Evolutionary conservation across 805 yeast genomes (phyloP).

Genomic region (Teunomyces barrocoloradensis): DNA sequence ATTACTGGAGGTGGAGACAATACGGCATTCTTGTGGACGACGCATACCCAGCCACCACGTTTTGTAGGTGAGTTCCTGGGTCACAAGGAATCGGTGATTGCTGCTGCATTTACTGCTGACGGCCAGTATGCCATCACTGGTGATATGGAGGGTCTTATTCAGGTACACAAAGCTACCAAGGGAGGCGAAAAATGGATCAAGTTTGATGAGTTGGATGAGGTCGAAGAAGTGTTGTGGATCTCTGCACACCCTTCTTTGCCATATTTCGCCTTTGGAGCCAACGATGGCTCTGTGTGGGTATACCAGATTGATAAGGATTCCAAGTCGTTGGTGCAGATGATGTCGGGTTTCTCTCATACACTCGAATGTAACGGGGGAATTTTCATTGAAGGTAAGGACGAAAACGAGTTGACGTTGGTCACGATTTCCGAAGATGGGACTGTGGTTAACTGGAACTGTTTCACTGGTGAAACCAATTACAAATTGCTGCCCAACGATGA

Average conservation of each 20-base stretch:
- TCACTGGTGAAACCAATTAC: conserved; percentile 66
- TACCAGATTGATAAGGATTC: conserved; percentile 62
- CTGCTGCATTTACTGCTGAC: conserved; percentile 79
- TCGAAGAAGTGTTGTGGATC: conserved; percentile 87
- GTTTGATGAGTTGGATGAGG: conserved; percentile 73
- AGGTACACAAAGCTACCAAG: conserved; percentile 66
- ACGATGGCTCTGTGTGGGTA: conserved; percentile 93
- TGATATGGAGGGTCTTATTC: conserved; percentile 89
- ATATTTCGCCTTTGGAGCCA: conserved; percentile 87
- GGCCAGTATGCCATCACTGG: conserved; percentile 84
- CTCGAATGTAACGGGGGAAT: conserved; percentile 76
- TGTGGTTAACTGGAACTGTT: conserved; percentile 87
- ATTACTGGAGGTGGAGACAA: conserved; percentile 97
- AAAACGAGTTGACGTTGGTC: conserved; percentile 60
- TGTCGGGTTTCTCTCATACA: conserved; percentile 80
- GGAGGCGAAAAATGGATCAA: conserved; percentile 83
- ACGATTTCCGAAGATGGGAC: conserved; percentile 85
- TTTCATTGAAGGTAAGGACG: conserved; percentile 56
- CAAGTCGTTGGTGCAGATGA: conserved; percentile 57
- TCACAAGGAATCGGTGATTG: conserved; percentile 83
- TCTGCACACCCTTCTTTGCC: conserved; percentile 73
- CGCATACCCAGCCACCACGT: conserved; percentile 81
- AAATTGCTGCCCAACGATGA: conserved; percentile 59
- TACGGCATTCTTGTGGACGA: conserved; percentile 86
- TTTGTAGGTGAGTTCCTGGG: conserved; percentile 74